Base-by-base conservation (phyloP, 768 basidiomycete genomes). In the Calocybe gangraenosa region DNA sequence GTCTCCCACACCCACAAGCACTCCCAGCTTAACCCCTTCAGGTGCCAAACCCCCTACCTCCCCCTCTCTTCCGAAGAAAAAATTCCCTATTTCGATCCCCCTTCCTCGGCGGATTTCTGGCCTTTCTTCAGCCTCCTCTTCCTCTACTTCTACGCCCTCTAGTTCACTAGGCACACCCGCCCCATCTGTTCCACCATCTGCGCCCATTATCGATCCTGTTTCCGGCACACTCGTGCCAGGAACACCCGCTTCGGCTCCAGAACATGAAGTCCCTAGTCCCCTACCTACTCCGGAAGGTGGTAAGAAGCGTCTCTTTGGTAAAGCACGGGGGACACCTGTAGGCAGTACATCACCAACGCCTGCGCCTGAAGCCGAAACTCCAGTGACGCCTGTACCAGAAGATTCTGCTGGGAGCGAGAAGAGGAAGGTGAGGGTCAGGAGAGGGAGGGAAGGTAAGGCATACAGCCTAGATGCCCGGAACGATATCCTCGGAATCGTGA, bases 401-500 rank as follows among this genome's bases (percentile, higher is more conserved):
- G 7, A 5, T 7, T 14, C 7, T 7, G 25, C 23, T 9, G 52
- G 20, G 8, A 42, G 39, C 2, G 51, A 47, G 45, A 33, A 37
- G 34, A 48, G 48, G n/a, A 43, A 41, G 37, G 42, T 49, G 46
- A 60, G 51, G 43, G 57, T 58, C 47, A 61, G 59, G 47, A 46
- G 36, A n/a, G 55, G 49, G 45, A 53, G 58, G 40, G 62, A 58
- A 30, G 61, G 56, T 2, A 44, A 41, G 18, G 60, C 49, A 33
- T 70, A 61, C 61, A 83, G 84, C 59, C 78, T 90, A 48, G 76
- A 75, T 14, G 71, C 81, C 0, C 74, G 68, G 3, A 84, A 91
- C 56, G 94, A 97, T 58, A 84, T 96, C 31, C 66, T 95, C 2
- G 95, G 95, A 0, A 92, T 98, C 47, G 94, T 97, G 30, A 88